These are phyloP conservation scores for Blepharisma undulans DNA, from an alignment of 169 alveolate genomes.

Conservation along the genomic window DNA sequence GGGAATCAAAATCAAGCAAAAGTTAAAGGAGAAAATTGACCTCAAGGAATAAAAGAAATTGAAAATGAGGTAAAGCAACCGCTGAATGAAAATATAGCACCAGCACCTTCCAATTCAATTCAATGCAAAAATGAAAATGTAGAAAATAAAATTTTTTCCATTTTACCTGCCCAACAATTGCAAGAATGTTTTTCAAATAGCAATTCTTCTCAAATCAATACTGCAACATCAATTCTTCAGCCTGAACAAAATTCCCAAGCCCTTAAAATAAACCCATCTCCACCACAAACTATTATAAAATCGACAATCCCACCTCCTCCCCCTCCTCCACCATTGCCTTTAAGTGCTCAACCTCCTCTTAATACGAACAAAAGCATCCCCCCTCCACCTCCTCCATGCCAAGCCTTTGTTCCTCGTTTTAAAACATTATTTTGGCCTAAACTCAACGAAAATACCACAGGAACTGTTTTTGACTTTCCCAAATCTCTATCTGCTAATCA, in stretches of 20 bases:
- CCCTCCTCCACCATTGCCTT: background rate
- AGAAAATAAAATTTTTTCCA: too few species aligned
- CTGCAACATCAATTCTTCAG: background rate
- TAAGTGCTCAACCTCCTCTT: background rate
- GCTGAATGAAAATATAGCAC: background rate
- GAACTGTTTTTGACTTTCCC: background rate
- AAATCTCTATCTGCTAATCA: background rate
- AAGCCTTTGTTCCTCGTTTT: background rate
- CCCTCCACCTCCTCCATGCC: conserved; percentile 1
- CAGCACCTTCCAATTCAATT: background rate
- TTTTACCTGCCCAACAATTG: background rate
- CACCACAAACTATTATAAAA: background rate
- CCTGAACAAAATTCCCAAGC: background rate
- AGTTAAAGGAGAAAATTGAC: background rate
- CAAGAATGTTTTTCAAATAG: background rate
- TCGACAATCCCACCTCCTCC: background rate
- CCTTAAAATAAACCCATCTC: background rate
- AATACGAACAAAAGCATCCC: background rate
- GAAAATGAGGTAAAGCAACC: background rate
- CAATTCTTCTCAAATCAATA: background rate
- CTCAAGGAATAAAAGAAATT: background rate
- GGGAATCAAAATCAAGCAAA: background rate
- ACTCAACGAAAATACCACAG: background rate
- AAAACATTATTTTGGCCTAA: background rate
- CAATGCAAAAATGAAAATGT: background rate